A percentile compares a stretch with the other conserved stretches of the same genome.
These are phyloP conservation scores for Trichosporon asahii DNA, from an alignment of 1,284 basidiomycete genomes.

Conservation along the genomic window DNA sequence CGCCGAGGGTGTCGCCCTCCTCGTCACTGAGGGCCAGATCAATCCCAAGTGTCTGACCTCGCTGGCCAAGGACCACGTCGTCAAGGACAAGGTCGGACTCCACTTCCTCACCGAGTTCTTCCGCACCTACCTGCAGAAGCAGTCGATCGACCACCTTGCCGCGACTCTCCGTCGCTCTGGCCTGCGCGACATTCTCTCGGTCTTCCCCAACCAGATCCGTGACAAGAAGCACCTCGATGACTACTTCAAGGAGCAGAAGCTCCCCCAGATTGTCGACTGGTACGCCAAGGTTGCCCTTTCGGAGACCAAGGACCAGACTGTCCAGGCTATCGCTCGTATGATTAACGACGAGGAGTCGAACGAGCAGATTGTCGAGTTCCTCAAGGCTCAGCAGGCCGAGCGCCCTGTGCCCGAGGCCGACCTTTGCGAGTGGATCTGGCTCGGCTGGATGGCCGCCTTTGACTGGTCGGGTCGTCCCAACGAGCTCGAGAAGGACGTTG, in stretches of 20 bases:
- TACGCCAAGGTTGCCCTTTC: constrained; percentile 81
- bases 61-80: constrained; percentile 86
- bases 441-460: constrained; percentile 77
- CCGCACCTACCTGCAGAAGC: constrained; percentile 62
- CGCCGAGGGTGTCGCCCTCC: constrained; percentile 71
- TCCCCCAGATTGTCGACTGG: constrained; percentile 81
- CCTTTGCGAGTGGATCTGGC: constrained; percentile 83
- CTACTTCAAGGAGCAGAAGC: constrained; percentile 75
- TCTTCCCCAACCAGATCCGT: constrained; percentile 81
- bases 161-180: constrained; percentile 72
- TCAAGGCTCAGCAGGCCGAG: constrained; percentile 61
- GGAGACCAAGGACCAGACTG: constrained; percentile 65
- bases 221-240: constrained; percentile 70
- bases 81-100: constrained; percentile 84
- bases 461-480: constrained; percentile 85
- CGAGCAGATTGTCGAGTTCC: constrained; percentile 65
- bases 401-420: constrained; percentile 70
- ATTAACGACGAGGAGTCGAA: constrained; percentile 55
- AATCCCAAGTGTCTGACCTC: constrained; percentile 71
- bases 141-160: constrained; percentile 81
- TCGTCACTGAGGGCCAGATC: constrained; percentile 77
- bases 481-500: constrained; percentile 77
- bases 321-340: constrained; percentile 61
- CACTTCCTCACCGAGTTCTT: constrained; percentile 74
- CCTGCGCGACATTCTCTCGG: constrained; percentile 76